Evolutionary conservation across 129 eudicot species (phyloP).

Genomic region (Pulicaria dysenterica): DNA sequence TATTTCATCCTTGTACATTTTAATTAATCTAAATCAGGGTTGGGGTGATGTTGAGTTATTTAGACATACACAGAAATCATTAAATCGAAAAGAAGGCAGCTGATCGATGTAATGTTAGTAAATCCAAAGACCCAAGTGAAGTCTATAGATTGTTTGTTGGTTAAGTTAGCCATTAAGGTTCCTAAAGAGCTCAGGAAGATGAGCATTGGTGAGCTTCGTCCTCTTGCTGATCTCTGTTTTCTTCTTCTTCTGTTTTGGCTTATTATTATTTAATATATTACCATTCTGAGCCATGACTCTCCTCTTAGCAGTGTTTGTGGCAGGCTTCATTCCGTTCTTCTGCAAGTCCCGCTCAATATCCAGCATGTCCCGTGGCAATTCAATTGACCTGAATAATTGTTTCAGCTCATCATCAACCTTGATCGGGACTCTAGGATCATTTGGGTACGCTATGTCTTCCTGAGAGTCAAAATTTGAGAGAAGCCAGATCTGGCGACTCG

Average conservation of each 20-base stretch:
- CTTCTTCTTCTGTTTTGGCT: conserved; percentile 59
- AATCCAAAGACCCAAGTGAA: too few species aligned
- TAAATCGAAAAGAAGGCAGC: too few species aligned
- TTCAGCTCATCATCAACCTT: conserved; percentile 76
- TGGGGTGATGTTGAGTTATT: too few species aligned
- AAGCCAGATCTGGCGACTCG: conserved; percentile 68
- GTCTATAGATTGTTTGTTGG: too few species aligned
- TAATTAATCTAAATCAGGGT: too few species aligned
- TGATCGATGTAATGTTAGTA: too few species aligned
- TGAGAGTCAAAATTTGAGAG: conserved; percentile 74
- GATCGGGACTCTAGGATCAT: conserved; percentile 62
- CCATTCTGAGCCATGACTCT: conserved; percentile 74
- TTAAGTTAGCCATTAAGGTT: conserved; percentile 41
- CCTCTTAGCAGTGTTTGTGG: conserved; percentile 87
- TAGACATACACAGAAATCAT: too few species aligned
- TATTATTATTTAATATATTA: conserved; percentile 44
- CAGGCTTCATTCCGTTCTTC: conserved; percentile 88
- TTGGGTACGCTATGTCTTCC: conserved; percentile 87
- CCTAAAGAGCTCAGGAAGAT: conserved; percentile 79
- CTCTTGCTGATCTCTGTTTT: conserved; percentile 79
- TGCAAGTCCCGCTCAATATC: conserved; percentile 81
- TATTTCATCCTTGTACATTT: too few species aligned
- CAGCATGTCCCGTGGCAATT: conserved; percentile 76
- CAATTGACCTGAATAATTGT: conserved; percentile 54
- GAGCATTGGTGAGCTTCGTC: conserved; percentile 80